A percentile compares a stretch with the other conserved stretches of the same genome.
Conservation (phyloP, 129 eudicot species). For the Cynara cardunculus region DNA sequence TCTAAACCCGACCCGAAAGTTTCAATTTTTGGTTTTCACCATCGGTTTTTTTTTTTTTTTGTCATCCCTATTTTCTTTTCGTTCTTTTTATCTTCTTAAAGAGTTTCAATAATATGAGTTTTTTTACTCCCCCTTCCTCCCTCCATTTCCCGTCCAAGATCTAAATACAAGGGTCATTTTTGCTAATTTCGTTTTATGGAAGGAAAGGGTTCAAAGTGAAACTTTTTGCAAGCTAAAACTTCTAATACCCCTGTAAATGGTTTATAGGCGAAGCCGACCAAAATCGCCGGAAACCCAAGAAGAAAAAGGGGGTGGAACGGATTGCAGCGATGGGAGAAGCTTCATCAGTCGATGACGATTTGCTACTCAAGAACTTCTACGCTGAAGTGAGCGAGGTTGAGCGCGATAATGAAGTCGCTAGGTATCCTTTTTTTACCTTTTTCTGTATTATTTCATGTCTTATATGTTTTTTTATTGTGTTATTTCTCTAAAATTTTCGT, state of each 20-base stretch:
- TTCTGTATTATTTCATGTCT: background rate
- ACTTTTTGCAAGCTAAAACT: background rate
- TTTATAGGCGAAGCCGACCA: conserved; percentile 26
- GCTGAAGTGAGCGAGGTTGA: conserved; percentile 97
- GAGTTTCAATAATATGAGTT: too few species aligned
- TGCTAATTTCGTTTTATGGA: background rate
- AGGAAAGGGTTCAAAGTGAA: conserved; percentile 18
- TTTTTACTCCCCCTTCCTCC: too few species aligned
- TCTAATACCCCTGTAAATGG: background rate
- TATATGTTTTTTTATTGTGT: background rate
- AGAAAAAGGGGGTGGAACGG: conserved; percentile 18
- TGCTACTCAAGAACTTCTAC: conserved; percentile 74
- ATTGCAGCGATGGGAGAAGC: conserved; percentile 54
- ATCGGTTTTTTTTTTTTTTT: too few species aligned
- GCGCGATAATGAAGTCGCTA: conserved; percentile 90
- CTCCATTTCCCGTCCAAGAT: too few species aligned
- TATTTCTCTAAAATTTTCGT: background rate
- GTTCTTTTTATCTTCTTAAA: too few species aligned
- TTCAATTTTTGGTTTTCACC: too few species aligned
- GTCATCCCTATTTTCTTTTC: too few species aligned
- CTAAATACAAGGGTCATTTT: conserved; percentile 1
- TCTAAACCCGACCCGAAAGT: too few species aligned
- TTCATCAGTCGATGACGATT: conserved; percentile 61
- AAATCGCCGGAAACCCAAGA: conserved; percentile 19
- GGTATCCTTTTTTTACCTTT: conserved; percentile 34